Conservation (phyloP, 1,284 basidiomycete species). For the Schizophyllum commune region DNA sequence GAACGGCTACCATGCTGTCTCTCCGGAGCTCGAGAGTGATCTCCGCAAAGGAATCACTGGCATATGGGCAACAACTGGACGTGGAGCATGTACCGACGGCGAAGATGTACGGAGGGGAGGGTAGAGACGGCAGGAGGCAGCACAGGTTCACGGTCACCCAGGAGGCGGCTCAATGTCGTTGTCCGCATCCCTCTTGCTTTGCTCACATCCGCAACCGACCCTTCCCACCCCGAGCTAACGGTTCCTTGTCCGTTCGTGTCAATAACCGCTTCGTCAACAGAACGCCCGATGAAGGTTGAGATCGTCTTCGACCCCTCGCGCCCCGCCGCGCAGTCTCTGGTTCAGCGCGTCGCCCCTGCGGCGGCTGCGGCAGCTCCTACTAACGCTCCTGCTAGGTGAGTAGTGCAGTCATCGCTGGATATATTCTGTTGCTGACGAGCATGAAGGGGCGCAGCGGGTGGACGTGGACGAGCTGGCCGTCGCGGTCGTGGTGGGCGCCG, state of each 20-base stretch:
- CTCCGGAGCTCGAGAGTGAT: background rate
- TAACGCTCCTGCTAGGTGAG: slow-evolving; percentile 35
- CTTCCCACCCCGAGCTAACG: slow-evolving; percentile 58
- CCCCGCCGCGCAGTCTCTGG: slow-evolving; percentile 55
- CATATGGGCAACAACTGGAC: background rate
- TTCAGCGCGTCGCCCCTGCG: slow-evolving; percentile 56
- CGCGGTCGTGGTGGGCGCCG: slow-evolving; percentile 48
- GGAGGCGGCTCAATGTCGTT: slow-evolving; percentile 19
- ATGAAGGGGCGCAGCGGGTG: slow-evolving; percentile 23
- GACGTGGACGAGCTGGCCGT: slow-evolving; percentile 40
- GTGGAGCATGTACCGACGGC: background rate
- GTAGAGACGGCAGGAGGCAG: slow-evolving; percentile 8
- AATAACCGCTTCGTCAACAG: slow-evolving; percentile 39
- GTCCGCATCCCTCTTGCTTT: slow-evolving; percentile 24
- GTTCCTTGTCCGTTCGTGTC: slow-evolving; percentile 30
- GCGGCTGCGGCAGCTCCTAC: slow-evolving; percentile 41
- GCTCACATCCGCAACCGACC: slow-evolving; percentile 36
- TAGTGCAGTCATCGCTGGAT: slow-evolving; percentile 14
- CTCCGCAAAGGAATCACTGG: background rate
- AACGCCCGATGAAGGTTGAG: slow-evolving; percentile 98
- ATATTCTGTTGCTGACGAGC: background rate
- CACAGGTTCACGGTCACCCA: slow-evolving; percentile 12
- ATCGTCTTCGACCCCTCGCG: slow-evolving; percentile 87
- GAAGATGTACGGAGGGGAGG: background rate
- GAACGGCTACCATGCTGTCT: background rate